Evolutionary conservation across 257 asterid species (phyloP).

Genomic region (Fraxinus excelsior): DNA sequence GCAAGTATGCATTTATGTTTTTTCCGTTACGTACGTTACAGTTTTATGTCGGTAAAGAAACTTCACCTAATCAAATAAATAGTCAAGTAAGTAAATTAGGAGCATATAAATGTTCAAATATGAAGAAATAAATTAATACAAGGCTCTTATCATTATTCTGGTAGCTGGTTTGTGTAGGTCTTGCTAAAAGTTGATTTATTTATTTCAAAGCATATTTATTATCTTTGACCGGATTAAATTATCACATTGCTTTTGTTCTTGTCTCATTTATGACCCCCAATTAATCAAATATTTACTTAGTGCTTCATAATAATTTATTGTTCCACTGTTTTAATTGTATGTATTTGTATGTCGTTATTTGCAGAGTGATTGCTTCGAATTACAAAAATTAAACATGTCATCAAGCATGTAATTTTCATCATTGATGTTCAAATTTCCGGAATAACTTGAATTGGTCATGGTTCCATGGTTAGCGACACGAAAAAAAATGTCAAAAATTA

Average conservation of each 20-base stretch:
- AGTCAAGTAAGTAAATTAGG: background rate
- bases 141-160: background rate
- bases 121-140: background rate
- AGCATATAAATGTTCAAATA: background rate
- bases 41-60: background rate
- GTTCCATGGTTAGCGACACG: background rate
- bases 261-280: background rate
- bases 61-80: background rate
- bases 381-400: background rate
- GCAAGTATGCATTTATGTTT: background rate
- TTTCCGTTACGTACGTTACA: background rate
- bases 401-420: background rate
- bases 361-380: background rate
- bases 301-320: conserved; percentile 11
- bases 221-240: background rate
- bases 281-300: background rate
- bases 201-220: background rate
- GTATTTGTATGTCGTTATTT: conserved; percentile 14
- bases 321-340: background rate
- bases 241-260: background rate
- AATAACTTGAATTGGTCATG: background rate
- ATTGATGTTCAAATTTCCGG: background rate
- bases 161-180: background rate
- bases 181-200: background rate
- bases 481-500: too few species aligned